Evolutionary conservation across 768 basidiomycete genomes (phyloP), one percentile per base, ranked within the genome.

Genomic region (Phylloporus sp.): DNA sequence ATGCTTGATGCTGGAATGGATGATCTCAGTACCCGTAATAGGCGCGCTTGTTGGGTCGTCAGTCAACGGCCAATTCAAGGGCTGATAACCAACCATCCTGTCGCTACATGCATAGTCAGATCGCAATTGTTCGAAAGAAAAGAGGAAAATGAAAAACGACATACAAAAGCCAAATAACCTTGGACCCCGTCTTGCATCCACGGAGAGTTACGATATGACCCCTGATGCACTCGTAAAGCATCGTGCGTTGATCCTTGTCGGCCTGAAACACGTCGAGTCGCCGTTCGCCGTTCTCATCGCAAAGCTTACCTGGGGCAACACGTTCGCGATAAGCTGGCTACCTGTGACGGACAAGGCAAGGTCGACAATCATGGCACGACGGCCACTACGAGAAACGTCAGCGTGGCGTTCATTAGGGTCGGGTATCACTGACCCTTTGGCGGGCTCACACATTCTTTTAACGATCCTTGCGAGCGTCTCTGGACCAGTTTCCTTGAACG

Each of bases 171-270:
- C 90, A 92, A 60, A 91, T 91, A 59, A 91, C 87, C 62, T 90
- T 90, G 1, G 89, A 90, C 22, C 90, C 90, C 2, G 90, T 90
- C 73, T 91, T 91, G 62, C 88, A 90, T 18, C 90, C 90, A 29
- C 90, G 79, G n/a, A 92, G 73, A 23, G 89, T 91, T 38, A 91
- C 89, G 53, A 91, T 90, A 59, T 91, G 88, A 4, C 87, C 86
- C 31, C 84, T 76, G 53, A 91, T 90, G 56, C 90, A 90, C 34
- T 91, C 89, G 57, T 90, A 91, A 28, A 92, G 71, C 49, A 82
- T 65, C 3, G 84, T 80, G 18, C 90, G 81, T 61, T 92, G 90
- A 43, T 90, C 90, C 64, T 90, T 89, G 67, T 90, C 86, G 44
- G 85, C 86, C 88, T 90, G 18, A 22, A 32, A 40, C 21, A 17